Evolutionary conservation across 257 asterid species (phyloP), one percentile per base, ranked within the genome.

Genomic region (Fraxinus anomala): DNA sequence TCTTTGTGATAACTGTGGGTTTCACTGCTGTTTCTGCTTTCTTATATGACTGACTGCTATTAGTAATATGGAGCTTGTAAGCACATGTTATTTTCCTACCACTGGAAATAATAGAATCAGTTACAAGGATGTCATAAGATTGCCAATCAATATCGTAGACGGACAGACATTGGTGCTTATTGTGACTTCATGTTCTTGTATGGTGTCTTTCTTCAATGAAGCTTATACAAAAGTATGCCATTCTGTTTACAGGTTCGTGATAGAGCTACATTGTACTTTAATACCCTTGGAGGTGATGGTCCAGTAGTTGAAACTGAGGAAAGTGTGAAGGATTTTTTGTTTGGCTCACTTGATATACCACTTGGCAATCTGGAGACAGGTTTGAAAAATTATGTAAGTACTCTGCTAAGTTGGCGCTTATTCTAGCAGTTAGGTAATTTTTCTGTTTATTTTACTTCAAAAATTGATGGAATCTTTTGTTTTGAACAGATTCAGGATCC

Each of bases 261-360:
- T 76, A 90, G 99, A 86, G 99, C 98, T 69, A 96, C 99, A n/a
- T 87, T 96, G 72, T 96, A 96, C 88, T 83, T 96, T 88, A 96
- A 94, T 88, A 92, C 96, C 70, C 94, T 96, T 79, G 98, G 90
- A 77, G 99, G 89, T 63, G 89, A 93, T 88, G 96, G 97, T 81
- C 85, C 97, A 73, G 96, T 92, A 70, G 82, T 91, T 81, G 99
- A 93, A 89, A 93, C 97, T 78, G 94, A 89, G 79, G 83, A 88
- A 70, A 94, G 87, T 80, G 92, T 89, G 85, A 92, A 93, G 85
- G 92, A 91, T 54, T 96, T 96, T 83, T 84, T 96, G 73, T 96
- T 96, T 88, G 98, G 98, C 67, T 87, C 97, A 39, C 90, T 96
- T 75, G 98, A 87, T 76, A 77, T 96, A 76, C 97, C 98, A 59